Evolutionary conservation across 2,329 filamentous ascomycete species (phyloP).

Genomic region (Xylariales sp.): DNA sequence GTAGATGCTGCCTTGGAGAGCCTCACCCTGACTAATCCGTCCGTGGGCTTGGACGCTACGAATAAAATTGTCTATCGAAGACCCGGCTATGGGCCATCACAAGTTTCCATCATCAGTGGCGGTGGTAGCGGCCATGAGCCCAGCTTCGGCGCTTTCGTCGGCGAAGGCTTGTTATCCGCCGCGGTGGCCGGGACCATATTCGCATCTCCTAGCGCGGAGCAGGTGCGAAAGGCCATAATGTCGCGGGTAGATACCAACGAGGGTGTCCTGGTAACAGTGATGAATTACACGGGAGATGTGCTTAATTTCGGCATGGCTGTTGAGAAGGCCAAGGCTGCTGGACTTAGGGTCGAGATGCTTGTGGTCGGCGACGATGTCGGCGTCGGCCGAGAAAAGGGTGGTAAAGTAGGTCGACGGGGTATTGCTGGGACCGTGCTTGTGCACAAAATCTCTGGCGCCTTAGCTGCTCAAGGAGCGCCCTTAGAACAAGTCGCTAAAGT

Average conservation of each 20-base stretch:
- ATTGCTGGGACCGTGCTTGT: constrained; percentile 93
- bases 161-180: constrained; percentile 80
- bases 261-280: constrained; percentile 89
- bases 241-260: constrained; percentile 75
- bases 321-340: constrained; percentile 87
- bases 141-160: constrained; percentile 87
- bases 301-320: constrained; percentile 94
- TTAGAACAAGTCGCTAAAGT: constrained; percentile 79
- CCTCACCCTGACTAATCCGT: constrained; percentile 85
- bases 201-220: constrained; percentile 82
- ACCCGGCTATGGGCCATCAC: constrained; percentile 59
- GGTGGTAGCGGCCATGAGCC: constrained; percentile 93
- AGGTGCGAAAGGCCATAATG: constrained; percentile 81
- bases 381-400: constrained; percentile 81
- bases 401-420: constrained; percentile 92
- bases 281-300: constrained; percentile 94
- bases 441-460: constrained; percentile 87
- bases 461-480: constrained; percentile 76
- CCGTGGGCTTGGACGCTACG: constrained; percentile 77
- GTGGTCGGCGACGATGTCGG: constrained; percentile 93
- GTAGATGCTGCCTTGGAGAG: constrained; percentile 81
- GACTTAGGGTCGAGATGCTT: constrained; percentile 84
- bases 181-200: constrained; percentile 91
- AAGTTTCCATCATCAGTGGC: constrained; percentile 87
- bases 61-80: constrained; percentile 89